phyloP scores from a whole-genome alignment of 192 early-diverging fungal species.

The Umbelopsis ramanniana region DNA sequence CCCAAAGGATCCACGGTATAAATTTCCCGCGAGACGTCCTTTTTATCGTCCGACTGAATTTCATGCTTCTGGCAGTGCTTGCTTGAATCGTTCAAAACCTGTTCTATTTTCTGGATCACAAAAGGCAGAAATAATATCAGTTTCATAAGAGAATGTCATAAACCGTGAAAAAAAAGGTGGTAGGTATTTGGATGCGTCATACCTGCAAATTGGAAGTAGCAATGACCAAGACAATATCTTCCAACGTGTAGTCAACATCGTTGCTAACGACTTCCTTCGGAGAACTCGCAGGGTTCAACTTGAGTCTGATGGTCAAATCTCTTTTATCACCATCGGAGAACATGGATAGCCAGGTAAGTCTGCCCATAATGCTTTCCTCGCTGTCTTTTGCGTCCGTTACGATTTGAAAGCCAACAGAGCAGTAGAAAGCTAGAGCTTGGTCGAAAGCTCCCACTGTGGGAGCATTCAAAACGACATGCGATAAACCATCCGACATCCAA shows the following conservation, averaged over 20 bases:
- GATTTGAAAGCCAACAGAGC: slow-evolving; percentile 34
- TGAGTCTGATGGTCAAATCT: slow-evolving; percentile 20
- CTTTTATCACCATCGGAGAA: slow-evolving; percentile 19
- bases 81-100: slow-evolving; percentile 36
- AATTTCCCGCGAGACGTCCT: slow-evolving; percentile 36
- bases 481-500: slow-evolving; percentile 33
- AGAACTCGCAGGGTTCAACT: not conserved
- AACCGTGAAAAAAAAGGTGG: no score
- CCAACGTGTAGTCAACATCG: slow-evolving; percentile 22
- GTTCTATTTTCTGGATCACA: slow-evolving; percentile 37
- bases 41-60: slow-evolving; percentile 22
- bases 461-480: slow-evolving; percentile 32
- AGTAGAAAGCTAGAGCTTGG: slow-evolving; percentile 29
- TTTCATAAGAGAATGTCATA: no score
- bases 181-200: not conserved
- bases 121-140: not conserved
- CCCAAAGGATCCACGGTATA: slow-evolving; percentile 80
- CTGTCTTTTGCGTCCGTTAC: slow-evolving; percentile 19
- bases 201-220: slow-evolving; percentile 23
- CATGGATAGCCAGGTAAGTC: not conserved
- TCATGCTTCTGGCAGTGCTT: slow-evolving; percentile 43
- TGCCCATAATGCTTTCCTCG: not conserved
- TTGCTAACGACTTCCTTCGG: not conserved
- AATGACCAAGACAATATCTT: slow-evolving; percentile 24
- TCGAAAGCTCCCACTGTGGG: slow-evolving; percentile 11